phyloP scores from a whole-genome alignment of 164 flowering plant genomes.

The Amborella trichopoda region DNA sequence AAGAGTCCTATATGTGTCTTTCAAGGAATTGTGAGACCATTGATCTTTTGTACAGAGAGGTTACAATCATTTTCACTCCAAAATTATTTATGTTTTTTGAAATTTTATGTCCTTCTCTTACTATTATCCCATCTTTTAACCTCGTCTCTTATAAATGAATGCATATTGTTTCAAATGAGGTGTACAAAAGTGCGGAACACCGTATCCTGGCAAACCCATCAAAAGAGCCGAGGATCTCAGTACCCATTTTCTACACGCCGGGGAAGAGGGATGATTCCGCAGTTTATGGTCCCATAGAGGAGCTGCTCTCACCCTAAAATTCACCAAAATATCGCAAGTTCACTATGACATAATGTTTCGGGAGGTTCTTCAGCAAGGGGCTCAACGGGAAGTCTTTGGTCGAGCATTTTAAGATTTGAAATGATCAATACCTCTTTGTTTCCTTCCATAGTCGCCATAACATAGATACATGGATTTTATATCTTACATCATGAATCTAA shows the following conservation, averaged over 20 bases:
- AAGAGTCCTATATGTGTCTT: no score
- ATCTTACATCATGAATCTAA: no score
- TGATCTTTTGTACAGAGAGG: no score
- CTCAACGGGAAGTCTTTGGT: constrained; percentile 1
- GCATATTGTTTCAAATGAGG: constrained; percentile 13
- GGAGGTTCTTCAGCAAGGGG: constrained; percentile 2
- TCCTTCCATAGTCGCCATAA: no score
- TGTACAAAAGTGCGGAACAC: constrained; percentile 13
- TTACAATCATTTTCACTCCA: no score
- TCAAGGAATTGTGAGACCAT: no score
- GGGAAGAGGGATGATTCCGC: background rate
- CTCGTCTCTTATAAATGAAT: no score
- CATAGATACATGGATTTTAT: no score
- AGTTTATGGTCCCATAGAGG: constrained; percentile 12
- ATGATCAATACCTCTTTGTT: no score
- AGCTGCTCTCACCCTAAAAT: constrained; percentile 10
- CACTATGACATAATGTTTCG: constrained; percentile 5
- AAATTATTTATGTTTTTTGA: no score
- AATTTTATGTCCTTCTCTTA: no score
- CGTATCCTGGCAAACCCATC: constrained; percentile 16
- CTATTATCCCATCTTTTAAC: no score
- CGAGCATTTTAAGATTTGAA: background rate
- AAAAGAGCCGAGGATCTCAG: constrained; percentile 8
- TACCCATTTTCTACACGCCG: constrained; percentile 7
- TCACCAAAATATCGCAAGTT: constrained; percentile 8